Evolutionary conservation across 495 filamentous ascomycete species (phyloP), one percentile per base, ranked within the genome.

Genomic region (Penicilliopsis zonata): DNA sequence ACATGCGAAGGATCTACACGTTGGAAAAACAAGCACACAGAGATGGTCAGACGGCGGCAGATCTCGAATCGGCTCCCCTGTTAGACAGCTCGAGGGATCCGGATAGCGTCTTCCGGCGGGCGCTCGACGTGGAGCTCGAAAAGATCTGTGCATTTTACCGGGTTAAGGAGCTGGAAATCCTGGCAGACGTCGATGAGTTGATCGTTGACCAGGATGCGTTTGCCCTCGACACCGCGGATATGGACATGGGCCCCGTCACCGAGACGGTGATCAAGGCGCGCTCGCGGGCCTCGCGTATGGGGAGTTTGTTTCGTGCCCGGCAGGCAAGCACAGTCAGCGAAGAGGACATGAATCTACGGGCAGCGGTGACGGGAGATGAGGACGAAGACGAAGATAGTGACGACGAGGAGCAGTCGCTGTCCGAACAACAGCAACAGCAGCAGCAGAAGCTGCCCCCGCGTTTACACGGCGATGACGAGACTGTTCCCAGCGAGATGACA

Each of bases 141-240:
- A 96, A 94, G 63, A 80, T 96, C 34, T 81, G 74, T 48, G 80
- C 77, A 2, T 98, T 96, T 57, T 96, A 84, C 56, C 70, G 72
- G 35, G 57, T 80, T 30, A 96, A 96, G 50, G 85, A 98, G 56
- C 57, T 67, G 7, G 86, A 94, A 47, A 75, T 96, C 29, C 74
- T 79, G 33, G 73, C 78, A 26, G 85, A 90, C 41, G 77, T 88
- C 2, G 74, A 80, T n/a, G 65, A 77, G 14, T 57, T 94, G 5
- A 48, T 86, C 36, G 70, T 62, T 14, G 90, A 95, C 50, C 72
- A 80, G n/a, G 70, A 76, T 35, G 57, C 68, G 4, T 92, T 78
- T 50, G 70, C 83, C 25, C 67, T 63, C 3, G 73, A 82, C 37
- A 67, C 69, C 7, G 70, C 74, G 18, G 67, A 60, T 9, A 44